Evolutionary conservation across 2,329 filamentous ascomycete species (phyloP).

Genomic region (Macrophomina pseudophaseolina): DNA sequence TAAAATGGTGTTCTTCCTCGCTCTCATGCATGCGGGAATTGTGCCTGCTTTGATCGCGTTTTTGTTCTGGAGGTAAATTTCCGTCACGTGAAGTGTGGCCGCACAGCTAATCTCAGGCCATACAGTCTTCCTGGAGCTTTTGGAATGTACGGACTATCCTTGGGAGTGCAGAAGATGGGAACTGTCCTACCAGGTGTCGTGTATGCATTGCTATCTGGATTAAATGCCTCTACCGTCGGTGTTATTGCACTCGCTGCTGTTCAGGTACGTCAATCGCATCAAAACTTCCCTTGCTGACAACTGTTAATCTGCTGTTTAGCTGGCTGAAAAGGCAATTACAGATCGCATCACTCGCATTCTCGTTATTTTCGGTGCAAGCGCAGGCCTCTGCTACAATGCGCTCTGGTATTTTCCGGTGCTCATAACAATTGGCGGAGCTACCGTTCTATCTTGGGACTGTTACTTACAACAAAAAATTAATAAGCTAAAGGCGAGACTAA

Average conservation of each 20-base stretch:
- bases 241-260: conserved; percentile 74
- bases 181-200: background rate
- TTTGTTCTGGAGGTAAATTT: background rate
- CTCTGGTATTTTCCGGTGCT: background rate
- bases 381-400: background rate
- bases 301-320: background rate
- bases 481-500: conserved; percentile 34
- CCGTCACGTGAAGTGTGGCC: background rate
- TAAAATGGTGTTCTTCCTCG: background rate
- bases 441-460: conserved; percentile 62
- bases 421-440: conserved; percentile 53
- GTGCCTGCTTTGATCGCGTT: background rate
- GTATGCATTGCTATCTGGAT: conserved; percentile 59
- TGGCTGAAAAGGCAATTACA: background rate
- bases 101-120: background rate
- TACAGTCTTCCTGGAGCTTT: background rate
- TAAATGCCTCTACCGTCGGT: conserved; percentile 75
- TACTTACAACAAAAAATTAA: conserved; percentile 54
- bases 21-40: background rate
- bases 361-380: background rate
- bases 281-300: background rate
- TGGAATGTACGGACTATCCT: background rate
- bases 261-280: conserved; percentile 33
- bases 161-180: background rate
- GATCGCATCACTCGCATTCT: background rate